Conservation (phyloP, 2,329 filamentous ascomycete genomes). For the Macrophomina tecta region DNA sequence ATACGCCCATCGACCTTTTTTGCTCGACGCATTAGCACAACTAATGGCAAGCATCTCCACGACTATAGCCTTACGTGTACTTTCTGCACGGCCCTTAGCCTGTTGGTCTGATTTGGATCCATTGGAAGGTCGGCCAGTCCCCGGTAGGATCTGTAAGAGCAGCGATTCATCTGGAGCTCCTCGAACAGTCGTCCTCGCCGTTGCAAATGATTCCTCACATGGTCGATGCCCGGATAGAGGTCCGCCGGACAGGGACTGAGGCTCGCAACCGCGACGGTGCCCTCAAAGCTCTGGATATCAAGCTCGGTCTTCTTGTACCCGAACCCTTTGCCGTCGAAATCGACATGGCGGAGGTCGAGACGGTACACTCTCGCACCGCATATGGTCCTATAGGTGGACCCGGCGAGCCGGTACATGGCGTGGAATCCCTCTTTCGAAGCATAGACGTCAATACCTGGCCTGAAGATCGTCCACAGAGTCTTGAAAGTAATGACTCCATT, state of each 20-base stretch:
- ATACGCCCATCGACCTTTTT: conserved; percentile 54
- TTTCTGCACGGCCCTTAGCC: conserved; percentile 34
- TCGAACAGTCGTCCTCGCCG: conserved; percentile 56
- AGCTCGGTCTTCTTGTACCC: conserved; percentile 37
- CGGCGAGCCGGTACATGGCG: conserved; percentile 37
- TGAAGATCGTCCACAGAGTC: conserved; percentile 53
- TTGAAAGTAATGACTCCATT: conserved; percentile 50
- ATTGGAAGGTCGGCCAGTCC: conserved; percentile 41
- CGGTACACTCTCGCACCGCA: conserved; percentile 46
- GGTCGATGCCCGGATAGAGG: conserved; percentile 49
- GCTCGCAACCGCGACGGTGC: conserved; percentile 50
- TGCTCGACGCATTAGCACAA: background rate
- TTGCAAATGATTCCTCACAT: conserved; percentile 48
- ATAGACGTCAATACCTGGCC: conserved; percentile 41
- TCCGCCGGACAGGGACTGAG: conserved; percentile 53
- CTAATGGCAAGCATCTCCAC: too few species aligned
- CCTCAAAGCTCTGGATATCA: conserved; percentile 39
- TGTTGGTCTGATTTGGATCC: conserved; percentile 31
- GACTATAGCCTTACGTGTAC: conserved; percentile 43
- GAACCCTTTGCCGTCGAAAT: conserved; percentile 46
- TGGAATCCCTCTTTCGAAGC: conserved; percentile 45
- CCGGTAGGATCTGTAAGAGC: conserved; percentile 58
- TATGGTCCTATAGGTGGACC: conserved; percentile 39
- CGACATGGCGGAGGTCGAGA: conserved; percentile 42
- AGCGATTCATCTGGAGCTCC: conserved; percentile 47